These are phyloP conservation scores for Monilinia fructicola DNA, from an alignment of 2,329 filamentous ascomycete genomes.

Conservation along the genomic window DNA sequence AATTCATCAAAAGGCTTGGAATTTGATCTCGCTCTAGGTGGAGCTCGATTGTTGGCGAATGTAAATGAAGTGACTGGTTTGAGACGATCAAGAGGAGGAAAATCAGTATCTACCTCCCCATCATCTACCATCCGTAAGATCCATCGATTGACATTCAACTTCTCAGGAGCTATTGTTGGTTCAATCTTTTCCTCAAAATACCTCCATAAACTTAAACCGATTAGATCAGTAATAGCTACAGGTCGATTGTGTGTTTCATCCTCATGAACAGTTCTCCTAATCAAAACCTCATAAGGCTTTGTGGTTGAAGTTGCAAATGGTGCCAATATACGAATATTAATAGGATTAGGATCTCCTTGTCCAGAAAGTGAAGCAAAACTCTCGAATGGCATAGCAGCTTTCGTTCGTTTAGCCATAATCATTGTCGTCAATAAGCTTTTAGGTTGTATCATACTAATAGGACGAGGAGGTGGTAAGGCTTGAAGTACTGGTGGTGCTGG, in stretches of 20 bases:
- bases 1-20: conserved; percentile 82
- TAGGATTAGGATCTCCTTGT: conserved; percentile 73
- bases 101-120: conserved; percentile 82
- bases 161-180: conserved; percentile 62
- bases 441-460: conserved; percentile 66
- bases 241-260: conserved; percentile 60
- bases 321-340: conserved; percentile 75
- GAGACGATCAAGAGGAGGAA: conserved; percentile 72
- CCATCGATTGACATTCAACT: conserved; percentile 79
- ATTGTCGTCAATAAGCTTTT: conserved; percentile 70
- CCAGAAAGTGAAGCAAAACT: conserved; percentile 74
- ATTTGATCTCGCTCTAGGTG: conserved; percentile 57
- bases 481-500: conserved; percentile 58
- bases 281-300: conserved; percentile 69
- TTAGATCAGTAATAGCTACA: conserved; percentile 76
- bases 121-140: conserved; percentile 81
- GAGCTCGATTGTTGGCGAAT: conserved; percentile 72
- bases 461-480: conserved; percentile 67
- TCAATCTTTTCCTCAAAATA: conserved; percentile 76
- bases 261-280: conserved; percentile 67
- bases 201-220: conserved; percentile 74
- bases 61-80: conserved; percentile 76
- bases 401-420: conserved; percentile 69
- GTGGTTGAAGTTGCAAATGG: conserved; percentile 65
- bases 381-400: conserved; percentile 70